Conservation (phyloP, 305 asterid species). For the Ilex paraguariensis region DNA sequence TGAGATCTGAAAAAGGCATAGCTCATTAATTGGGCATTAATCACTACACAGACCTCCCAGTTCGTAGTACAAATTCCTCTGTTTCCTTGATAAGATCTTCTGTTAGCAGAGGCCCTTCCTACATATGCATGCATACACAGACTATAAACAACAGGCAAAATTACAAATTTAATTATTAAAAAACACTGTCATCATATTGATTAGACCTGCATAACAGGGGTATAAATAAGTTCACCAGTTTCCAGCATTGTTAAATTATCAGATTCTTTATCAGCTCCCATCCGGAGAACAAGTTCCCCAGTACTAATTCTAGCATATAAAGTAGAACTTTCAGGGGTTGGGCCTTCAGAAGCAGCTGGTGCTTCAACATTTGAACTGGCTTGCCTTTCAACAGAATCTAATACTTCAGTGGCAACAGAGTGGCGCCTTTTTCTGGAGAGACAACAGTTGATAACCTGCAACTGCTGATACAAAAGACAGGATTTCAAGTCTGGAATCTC, state of each 20-base stretch:
- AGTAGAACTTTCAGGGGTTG: conserved; percentile 31
- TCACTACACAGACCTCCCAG: conserved; percentile 70
- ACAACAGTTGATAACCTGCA: conserved; percentile 97
- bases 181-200: conserved; percentile 21
- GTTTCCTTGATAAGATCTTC: conserved; percentile 98
- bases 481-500: conserved; percentile 85
- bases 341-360: conserved; percentile 42
- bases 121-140: conserved; percentile 24
- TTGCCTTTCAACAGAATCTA: conserved; percentile 55
- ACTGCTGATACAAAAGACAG: conserved; percentile 91
- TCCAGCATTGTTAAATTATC: conserved; percentile 78
- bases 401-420: conserved; percentile 65
- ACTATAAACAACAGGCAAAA: conserved; percentile 14
- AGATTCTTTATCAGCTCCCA: conserved; percentile 78
- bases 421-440: conserved; percentile 81
- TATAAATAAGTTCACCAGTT: conserved; percentile 89
- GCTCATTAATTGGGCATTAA: background rate
- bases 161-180: conserved; percentile 13
- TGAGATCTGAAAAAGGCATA: too few species aligned
- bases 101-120: conserved; percentile 94
- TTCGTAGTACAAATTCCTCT: conserved; percentile 94
- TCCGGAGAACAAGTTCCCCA: conserved; percentile 77
- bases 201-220: conserved; percentile 90
- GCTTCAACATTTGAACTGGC: conserved; percentile 34
- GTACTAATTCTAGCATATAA: conserved; percentile 67